These are phyloP conservation scores for Candida piceae DNA, from an alignment of 805 yeast species.

Conservation along the genomic window DNA sequence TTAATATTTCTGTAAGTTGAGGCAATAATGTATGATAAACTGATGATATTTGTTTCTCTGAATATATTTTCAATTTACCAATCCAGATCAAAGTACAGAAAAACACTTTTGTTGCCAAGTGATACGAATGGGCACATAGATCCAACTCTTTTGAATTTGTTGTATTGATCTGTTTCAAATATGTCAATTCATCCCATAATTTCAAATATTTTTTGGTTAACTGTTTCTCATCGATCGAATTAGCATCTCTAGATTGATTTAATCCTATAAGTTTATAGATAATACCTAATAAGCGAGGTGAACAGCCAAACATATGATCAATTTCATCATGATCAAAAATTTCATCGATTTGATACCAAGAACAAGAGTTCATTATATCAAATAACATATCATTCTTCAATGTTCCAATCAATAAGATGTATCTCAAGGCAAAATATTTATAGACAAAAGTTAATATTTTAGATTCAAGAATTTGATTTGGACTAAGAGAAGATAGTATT, in stretches of 20 bases:
- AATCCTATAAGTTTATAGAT: conserved; percentile 21
- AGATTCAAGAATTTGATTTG: conserved; percentile 17
- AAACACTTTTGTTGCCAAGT: conserved; percentile 15
- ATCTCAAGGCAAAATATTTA: conserved; percentile 28
- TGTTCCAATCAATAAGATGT: conserved; percentile 24
- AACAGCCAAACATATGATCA: conserved; percentile 33
- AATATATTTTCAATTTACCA: conserved; percentile 6
- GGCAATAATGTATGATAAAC: conserved; percentile 6
- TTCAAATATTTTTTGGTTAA: conserved; percentile 4
- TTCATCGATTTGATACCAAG: conserved; percentile 22
- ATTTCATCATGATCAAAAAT: conserved; percentile 22
- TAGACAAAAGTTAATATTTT: conserved; percentile 27
- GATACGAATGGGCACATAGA: conserved; percentile 20
- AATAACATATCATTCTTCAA: conserved; percentile 16
- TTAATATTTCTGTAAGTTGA: conserved; percentile 7
- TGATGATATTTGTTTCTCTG: conserved; percentile 6
- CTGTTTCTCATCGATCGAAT: conserved; percentile 1
- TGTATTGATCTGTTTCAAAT: conserved; percentile 6
- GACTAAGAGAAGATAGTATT: conserved; percentile 18
- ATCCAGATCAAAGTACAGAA: conserved; percentile 13
- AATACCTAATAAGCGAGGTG: conserved; percentile 24
- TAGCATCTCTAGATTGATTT: conserved; percentile 10
- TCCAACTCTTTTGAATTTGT: conserved; percentile 9
- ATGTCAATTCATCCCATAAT: conserved; percentile 10
- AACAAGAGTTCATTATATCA: conserved; percentile 13